Base-by-base conservation (phyloP, 2,329 filamentous ascomycete genomes). In the Hypoxylon sp. region DNA sequence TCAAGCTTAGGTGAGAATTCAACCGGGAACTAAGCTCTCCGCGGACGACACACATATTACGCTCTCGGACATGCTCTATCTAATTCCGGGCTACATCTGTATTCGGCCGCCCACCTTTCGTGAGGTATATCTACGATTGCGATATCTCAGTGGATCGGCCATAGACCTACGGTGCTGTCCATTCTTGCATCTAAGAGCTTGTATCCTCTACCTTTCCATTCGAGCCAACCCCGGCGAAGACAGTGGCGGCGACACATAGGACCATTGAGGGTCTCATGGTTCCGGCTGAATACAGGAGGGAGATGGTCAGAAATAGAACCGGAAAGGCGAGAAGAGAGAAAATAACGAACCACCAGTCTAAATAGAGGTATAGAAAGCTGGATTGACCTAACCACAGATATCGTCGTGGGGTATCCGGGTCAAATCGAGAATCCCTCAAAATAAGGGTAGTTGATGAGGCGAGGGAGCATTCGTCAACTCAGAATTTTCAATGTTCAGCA, bases 1-100 rank as follows among this genome's bases (percentile, higher is more conserved):
- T 88, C 44, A 78, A 78, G 59, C 77, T 86, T 35, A 82, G 80
- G 71, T 87, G 79, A 75, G 24, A 27, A 27, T 27, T 27, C 24
- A 5, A 3, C 24, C 24, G 24, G 24, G 24, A 27, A 27, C 24
- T 27, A 27, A 27, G 24, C 24, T 5, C 3, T 5, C 24, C 2
- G 24, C 24, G 24, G 24, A 27, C 5, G 24, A 27, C 24, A 27
- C 24, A 27, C 24, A 27, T 27, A 5, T 27, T 27, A 27, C 24
- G 5, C 24, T 27, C 5, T 27, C 24, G 24, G 24, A 27, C 24
- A 19, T 44, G n/a, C 39, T 44, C 39, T 11, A 42, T 42, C 17
- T 10, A 8, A 11, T 11, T 44, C n/a, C 17, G 39, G 39, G 21
- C 17, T 44, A 3, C 39, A 5, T 37, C 39, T 17, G 3, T 44